phyloP scores from a whole-genome alignment of 1,284 basidiomycete genomes.

The Ceratobasidium sp. region DNA sequence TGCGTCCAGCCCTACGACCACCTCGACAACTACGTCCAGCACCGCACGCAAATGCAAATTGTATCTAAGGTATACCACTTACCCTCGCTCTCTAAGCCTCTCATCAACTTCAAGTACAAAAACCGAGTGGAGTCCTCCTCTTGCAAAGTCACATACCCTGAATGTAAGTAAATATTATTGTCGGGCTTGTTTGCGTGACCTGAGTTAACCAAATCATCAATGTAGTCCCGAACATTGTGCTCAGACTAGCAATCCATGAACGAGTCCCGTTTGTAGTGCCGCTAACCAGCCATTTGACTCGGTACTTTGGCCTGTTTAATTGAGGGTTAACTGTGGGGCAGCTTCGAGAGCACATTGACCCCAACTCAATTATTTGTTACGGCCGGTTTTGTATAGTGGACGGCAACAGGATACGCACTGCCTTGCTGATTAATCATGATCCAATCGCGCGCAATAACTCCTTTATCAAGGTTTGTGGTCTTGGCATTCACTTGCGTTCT shows the following conservation, averaged over 20 bases:
- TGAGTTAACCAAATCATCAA: neutral
- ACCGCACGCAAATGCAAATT: constrained; percentile 16
- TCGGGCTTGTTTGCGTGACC: neutral
- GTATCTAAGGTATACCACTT: neutral
- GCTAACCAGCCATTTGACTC: neutral
- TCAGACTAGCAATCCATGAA: neutral
- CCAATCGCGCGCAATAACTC: neutral
- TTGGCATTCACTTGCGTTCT: neutral
- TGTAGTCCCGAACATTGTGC: neutral
- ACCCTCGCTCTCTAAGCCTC: neutral
- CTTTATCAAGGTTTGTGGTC: constrained; percentile 12
- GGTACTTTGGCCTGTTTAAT: neutral
- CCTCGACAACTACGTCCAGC: constrained; percentile 25
- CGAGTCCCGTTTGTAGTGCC: neutral
- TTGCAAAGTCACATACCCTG: neutral
- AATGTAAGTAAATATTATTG: constrained; percentile 14
- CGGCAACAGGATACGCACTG: neutral
- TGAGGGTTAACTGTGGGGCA: neutral
- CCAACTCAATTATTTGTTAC: neutral
- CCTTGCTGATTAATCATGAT: neutral
- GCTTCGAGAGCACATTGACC: neutral
- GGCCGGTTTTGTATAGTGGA: neutral
- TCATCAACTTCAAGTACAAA: neutral
- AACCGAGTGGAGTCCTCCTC: neutral
- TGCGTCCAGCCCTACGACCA: constrained; percentile 11